phyloP scores from a whole-genome alignment of 129 eudicot species.

The Cynara cardunculus region DNA sequence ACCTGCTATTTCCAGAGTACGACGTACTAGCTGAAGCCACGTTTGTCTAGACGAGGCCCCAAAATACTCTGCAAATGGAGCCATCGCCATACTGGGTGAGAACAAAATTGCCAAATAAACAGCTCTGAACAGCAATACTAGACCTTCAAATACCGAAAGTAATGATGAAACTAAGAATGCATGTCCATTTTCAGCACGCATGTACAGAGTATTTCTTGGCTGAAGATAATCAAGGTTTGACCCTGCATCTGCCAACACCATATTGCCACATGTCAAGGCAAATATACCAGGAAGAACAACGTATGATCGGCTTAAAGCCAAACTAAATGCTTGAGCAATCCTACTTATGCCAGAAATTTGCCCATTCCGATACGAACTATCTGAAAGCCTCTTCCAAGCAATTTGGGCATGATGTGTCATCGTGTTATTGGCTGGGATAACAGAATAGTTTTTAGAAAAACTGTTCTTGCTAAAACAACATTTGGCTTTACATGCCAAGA shows the following conservation, averaged over 20 bases:
- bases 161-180: conserved; percentile 44
- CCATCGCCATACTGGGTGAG: conserved; percentile 74
- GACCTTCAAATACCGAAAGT: conserved; percentile 46
- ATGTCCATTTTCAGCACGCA: conserved; percentile 61
- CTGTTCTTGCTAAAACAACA: conserved; percentile 23
- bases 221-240: conserved; percentile 39
- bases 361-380: conserved; percentile 12
- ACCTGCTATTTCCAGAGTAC: conserved; percentile 76
- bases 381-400: conserved; percentile 65
- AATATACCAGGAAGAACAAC: conserved; percentile 68
- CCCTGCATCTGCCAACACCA: conserved; percentile 43
- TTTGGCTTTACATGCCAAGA: conserved; percentile 21
- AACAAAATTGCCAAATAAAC: conserved; percentile 59
- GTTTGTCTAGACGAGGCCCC: conserved; percentile 58
- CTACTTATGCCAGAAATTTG: conserved; percentile 34
- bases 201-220: conserved; percentile 43
- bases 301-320: conserved; percentile 70
- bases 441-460: conserved; percentile 35
- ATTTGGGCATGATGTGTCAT: conserved; percentile 59
- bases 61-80: conserved; percentile 80
- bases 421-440: conserved; percentile 33
- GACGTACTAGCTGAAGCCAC: conserved; percentile 83
- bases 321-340: conserved; percentile 76
- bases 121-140: conserved; percentile 65
- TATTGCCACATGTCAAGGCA: conserved; percentile 53